A percentile compares a stretch with the other conserved stretches of the same genome.
These are phyloP conservation scores for Pythium plurisporium DNA, from an alignment of 352 stramenopile species.

Conservation along the genomic window DNA sequence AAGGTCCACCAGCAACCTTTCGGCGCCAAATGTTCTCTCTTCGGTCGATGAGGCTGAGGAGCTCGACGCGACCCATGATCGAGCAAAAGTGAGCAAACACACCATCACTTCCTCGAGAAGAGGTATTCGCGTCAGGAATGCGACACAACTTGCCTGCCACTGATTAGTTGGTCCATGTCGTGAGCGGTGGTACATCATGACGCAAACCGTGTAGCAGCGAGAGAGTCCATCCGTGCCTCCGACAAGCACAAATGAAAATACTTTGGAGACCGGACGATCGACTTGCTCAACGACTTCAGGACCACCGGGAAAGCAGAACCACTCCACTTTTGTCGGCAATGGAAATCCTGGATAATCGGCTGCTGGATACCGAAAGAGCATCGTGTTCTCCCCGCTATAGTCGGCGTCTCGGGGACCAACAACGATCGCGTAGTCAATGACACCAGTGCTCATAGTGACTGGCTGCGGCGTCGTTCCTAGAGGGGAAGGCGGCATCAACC, in stretches of 20 bases:
- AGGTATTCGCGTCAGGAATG: conserved; percentile 67
- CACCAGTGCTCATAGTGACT: conserved; percentile 45
- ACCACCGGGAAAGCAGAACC: conserved; percentile 82
- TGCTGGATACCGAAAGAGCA: conserved; percentile 62
- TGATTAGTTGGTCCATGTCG: conserved; percentile 18
- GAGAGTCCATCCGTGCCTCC: conserved; percentile 68
- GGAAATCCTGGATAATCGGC: conserved; percentile 54
- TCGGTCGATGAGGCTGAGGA: neutral
- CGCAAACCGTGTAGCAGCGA: conserved; percentile 62
- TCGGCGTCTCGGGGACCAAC: conserved; percentile 32
- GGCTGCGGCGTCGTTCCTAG: conserved; percentile 10
- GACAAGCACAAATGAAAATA: conserved; percentile 81
- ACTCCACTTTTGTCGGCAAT: conserved; percentile 84
- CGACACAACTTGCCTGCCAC: conserved; percentile 68
- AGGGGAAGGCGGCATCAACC: conserved; percentile 11
- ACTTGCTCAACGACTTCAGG: conserved; percentile 50
- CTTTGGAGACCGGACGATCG: conserved; percentile 38
- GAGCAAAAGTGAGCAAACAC: conserved; percentile 53
- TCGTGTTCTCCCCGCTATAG: conserved; percentile 37
- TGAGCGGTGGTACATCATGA: conserved; percentile 62
- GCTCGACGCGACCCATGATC: conserved; percentile 36
- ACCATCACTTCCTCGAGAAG: conserved; percentile 47
- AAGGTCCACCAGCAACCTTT: conserved; percentile 40
- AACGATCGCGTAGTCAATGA: conserved; percentile 80
- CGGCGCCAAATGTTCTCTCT: conserved; percentile 11